Evolutionary conservation across 108 stramenopile species (phyloP).

Genomic region (Skeletonema potamos): DNA sequence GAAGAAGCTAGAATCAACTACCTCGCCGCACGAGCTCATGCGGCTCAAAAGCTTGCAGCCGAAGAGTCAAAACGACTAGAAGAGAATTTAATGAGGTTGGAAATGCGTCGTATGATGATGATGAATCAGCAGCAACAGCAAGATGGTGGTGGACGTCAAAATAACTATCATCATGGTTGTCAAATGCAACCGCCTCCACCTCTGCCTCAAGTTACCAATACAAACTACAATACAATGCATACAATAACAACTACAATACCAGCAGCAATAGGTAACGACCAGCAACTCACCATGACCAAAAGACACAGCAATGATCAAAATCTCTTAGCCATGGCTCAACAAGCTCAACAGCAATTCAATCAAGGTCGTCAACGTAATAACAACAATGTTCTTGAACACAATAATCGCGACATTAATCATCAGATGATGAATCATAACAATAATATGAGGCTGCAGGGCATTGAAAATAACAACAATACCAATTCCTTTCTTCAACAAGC

Average conservation of each 20-base stretch:
- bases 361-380: no score
- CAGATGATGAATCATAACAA: no score
- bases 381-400: no score
- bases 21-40: slow-evolving; percentile 34
- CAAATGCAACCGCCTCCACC: background rate
- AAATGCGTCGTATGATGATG: slow-evolving; percentile 21
- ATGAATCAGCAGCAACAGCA: background rate
- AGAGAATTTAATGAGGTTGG: slow-evolving; percentile 33
- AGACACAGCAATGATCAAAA: background rate
- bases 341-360: background rate
- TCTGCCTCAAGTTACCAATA: background rate
- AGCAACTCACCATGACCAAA: background rate
- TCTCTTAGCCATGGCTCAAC: background rate
- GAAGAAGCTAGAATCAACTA: slow-evolving; percentile 15
- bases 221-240: background rate
- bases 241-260: background rate
- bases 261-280: no score
- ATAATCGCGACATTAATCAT: no score
- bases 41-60: slow-evolving; percentile 31
- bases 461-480: no score
- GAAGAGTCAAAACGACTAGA: slow-evolving; percentile 28
- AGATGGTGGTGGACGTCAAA: background rate
- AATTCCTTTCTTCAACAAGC: no score
- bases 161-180: no score
- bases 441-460: no score